Percentiles rank a stretch among this genome's conserved stretches.
Evolutionary conservation across 768 basidiomycete species (phyloP).

Genomic region (Gymnopilus dilepis): DNA sequence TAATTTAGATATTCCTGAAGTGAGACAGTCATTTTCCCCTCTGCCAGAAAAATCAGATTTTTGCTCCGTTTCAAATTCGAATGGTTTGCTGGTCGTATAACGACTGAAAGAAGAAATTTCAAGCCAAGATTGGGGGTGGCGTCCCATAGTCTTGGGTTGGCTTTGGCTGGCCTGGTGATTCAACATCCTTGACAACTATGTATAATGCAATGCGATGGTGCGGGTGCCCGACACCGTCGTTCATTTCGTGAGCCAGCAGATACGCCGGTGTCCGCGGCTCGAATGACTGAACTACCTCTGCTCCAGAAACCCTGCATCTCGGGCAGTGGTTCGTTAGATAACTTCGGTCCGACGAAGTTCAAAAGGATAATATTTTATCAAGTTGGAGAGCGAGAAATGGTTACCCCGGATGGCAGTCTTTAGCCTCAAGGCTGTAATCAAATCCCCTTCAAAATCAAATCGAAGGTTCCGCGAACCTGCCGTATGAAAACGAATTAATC

Average conservation of each 20-base stretch:
- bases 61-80: no score
- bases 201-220: neutral
- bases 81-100: no score
- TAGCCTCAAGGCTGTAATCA: neutral
- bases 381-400: neutral
- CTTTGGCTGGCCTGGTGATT: no score
- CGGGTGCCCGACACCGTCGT: neutral
- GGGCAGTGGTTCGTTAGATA: neutral
- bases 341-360: neutral
- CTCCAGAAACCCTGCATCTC: neutral
- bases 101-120: no score
- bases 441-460: neutral
- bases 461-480: neutral
- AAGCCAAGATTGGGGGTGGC: no score
- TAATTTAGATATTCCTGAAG: neutral
- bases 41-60: neutral
- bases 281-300: neutral
- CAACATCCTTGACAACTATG: neutral
- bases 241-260: neutral
- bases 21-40: neutral
- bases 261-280: neutral
- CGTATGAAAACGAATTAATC: neutral
- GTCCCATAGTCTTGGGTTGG: no score
- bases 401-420: neutral
- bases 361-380: constrained; percentile 5